phyloP scores from a whole-genome alignment of 768 basidiomycete genomes.

The Sarcomyxa edulis region DNA sequence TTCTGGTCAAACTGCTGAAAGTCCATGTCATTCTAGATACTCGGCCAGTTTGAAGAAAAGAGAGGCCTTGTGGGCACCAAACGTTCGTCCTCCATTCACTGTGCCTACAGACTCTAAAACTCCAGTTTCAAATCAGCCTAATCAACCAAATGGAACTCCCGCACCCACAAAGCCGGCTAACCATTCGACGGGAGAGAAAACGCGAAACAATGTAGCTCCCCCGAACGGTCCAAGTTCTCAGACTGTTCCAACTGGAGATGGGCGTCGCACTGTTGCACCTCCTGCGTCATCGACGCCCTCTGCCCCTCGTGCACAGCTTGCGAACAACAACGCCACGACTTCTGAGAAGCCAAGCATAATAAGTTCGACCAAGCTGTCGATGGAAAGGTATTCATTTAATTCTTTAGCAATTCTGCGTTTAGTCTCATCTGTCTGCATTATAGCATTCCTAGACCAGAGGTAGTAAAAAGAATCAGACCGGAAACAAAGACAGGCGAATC shows the following conservation, averaged over 20 bases:
- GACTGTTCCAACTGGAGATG: conserved; percentile 22
- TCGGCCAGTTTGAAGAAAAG: conserved; percentile 72
- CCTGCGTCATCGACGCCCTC: conserved; percentile 40
- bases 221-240: conserved; percentile 37
- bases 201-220: conserved; percentile 24
- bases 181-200: conserved; percentile 25
- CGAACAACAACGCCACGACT: conserved; percentile 19
- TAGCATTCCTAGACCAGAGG: conserved; percentile 77
- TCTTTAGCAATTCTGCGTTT: not conserved
- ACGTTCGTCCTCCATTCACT: conserved; percentile 2
- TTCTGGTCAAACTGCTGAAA: no score
- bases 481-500: conserved; percentile 31
- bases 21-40: no score
- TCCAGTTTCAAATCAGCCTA: not conserved
- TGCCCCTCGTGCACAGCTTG: conserved; percentile 53
- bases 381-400: conserved; percentile 51
- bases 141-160: conserved; percentile 22
- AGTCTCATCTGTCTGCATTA: not conserved
- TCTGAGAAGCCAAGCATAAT: conserved; percentile 21
- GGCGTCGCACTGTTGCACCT: conserved; percentile 29
- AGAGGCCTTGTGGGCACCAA: conserved; percentile 47
- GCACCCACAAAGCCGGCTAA: conserved; percentile 18
- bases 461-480: conserved; percentile 57
- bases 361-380: conserved; percentile 50
- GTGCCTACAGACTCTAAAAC: not conserved